phyloP scores from a whole-genome alignment of 164 flowering plant genomes.

The Magnolia officinalis region DNA sequence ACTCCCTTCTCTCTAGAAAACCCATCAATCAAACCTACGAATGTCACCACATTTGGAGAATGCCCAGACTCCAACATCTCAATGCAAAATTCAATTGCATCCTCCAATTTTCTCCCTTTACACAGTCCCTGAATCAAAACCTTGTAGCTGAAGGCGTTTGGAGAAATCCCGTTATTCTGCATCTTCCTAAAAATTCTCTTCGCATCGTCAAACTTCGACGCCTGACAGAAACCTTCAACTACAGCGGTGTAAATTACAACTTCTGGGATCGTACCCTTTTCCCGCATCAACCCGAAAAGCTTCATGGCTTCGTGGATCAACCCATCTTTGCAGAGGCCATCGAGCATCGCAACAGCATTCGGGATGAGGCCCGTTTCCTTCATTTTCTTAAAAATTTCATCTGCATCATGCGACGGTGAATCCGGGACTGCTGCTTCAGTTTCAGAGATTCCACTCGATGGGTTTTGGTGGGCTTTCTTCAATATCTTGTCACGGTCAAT shows the following conservation, averaged over 20 bases:
- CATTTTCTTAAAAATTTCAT: conserved; percentile 82
- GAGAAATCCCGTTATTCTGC: conserved; percentile 64
- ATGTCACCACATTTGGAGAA: conserved; percentile 67
- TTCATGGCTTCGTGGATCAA: conserved; percentile 89
- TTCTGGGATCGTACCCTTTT: conserved; percentile 73
- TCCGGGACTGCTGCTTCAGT: neutral
- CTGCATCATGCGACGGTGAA: conserved; percentile 42
- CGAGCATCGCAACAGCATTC: conserved; percentile 97
- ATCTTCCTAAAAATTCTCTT: conserved; percentile 80
- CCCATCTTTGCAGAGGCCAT: conserved; percentile 94
- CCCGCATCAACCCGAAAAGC: conserved; percentile 82
- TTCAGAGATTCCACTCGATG: neutral
- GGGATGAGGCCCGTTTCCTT: conserved; percentile 89
- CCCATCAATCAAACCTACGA: conserved; percentile 55
- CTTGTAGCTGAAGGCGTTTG: conserved; percentile 73
- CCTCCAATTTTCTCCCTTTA: conserved; percentile 49
- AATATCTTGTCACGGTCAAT: conserved; percentile 30
- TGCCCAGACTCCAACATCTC: conserved; percentile 91
- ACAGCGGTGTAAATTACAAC: conserved; percentile 97
- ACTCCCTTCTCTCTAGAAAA: conserved; percentile 59
- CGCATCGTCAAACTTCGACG: conserved; percentile 75
- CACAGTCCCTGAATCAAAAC: conserved; percentile 66
- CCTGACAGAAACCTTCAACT: conserved; percentile 89
- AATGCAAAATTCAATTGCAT: conserved; percentile 49
- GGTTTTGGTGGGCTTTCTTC: conserved; percentile 6